Percentiles rank a stretch among this genome's conserved stretches.
Evolutionary conservation across 345 rosid genomes (phyloP).

Genomic region (Citrus unshiu): DNA sequence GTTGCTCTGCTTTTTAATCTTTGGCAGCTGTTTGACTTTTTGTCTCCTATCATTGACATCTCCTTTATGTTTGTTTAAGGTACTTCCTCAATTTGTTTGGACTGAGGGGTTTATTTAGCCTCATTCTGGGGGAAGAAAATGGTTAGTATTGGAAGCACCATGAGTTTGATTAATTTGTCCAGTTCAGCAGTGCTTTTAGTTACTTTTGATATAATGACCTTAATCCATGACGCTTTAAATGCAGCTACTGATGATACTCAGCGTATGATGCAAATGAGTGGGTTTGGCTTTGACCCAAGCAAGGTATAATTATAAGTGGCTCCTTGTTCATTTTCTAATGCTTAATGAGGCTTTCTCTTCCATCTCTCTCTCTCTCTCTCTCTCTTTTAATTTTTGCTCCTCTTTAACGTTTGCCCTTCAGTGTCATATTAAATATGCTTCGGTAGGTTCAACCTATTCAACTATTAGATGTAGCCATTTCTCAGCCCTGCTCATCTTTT

Average conservation of each 20-base stretch:
- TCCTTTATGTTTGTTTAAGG: conserved; percentile 37
- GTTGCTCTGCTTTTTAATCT: background rate
- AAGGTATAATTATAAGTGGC: conserved; percentile 46
- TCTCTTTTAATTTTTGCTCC: background rate
- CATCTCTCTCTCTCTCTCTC: background rate
- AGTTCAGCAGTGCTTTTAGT: background rate
- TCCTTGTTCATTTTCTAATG: background rate
- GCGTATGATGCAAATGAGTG: conserved; percentile 99
- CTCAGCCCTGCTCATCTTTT: background rate
- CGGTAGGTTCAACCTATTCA: background rate
- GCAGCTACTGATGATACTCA: conserved; percentile 90
- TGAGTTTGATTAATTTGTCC: background rate
- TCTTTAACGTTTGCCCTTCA: background rate
- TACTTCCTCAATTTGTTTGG: conserved; percentile 98
- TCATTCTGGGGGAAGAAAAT: conserved; percentile 98
- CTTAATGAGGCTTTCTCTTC: background rate
- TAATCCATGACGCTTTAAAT: conserved; percentile 7
- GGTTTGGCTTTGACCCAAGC: conserved; percentile 86
- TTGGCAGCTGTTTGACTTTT: conserved; percentile 1
- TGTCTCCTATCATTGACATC: conserved; percentile 9
- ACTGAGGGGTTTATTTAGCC: conserved; percentile 93
- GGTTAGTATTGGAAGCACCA: conserved; percentile 41
- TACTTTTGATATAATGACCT: background rate
- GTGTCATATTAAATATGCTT: background rate
- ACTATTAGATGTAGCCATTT: background rate